phyloP scores from a whole-genome alignment of 1,284 basidiomycete species.

The Boletus mariae region DNA sequence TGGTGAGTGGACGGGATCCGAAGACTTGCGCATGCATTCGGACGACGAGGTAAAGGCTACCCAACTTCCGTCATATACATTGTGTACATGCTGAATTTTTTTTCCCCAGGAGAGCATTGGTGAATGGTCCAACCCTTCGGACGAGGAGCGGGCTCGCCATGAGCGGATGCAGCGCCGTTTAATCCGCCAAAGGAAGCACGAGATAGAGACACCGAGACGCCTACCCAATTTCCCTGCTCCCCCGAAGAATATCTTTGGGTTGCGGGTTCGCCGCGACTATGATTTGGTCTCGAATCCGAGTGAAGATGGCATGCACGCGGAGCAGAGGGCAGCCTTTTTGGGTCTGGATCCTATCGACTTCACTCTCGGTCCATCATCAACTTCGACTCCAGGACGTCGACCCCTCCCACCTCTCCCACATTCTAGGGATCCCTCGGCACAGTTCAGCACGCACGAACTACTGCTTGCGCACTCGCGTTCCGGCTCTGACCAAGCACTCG shows the following conservation, averaged over 20 bases:
- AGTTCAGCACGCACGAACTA: slow-evolving; percentile 58
- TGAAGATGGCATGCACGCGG: slow-evolving; percentile 53
- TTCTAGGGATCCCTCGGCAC: slow-evolving; percentile 59
- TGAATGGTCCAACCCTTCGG: slow-evolving; percentile 85
- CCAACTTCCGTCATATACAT: background rate
- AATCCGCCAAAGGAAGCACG: slow-evolving; percentile 45
- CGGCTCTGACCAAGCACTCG: slow-evolving; percentile 36
- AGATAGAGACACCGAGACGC: slow-evolving; percentile 56
- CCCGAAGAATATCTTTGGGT: slow-evolving; percentile 46
- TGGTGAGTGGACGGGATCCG: slow-evolving; percentile 78
- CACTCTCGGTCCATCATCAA: slow-evolving; percentile 35
- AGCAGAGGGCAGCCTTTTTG: slow-evolving; percentile 42
- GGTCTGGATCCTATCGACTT: slow-evolving; percentile 38
- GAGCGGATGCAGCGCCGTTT: slow-evolving; percentile 58
- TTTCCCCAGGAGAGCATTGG: slow-evolving; percentile 63
- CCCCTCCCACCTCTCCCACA: slow-evolving; percentile 61
- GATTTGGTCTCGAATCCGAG: slow-evolving; percentile 81
- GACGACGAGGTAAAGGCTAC: slow-evolving; percentile 56
- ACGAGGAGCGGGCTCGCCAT: slow-evolving; percentile 75
- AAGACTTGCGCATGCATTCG: slow-evolving; percentile 55
- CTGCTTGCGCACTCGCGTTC: slow-evolving; percentile 61
- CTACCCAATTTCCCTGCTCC: slow-evolving; percentile 76
- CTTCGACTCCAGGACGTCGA: slow-evolving; percentile 37
- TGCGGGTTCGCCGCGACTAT: slow-evolving; percentile 43
- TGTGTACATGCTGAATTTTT: slow-evolving; percentile 6